Evolutionary conservation across 2,329 filamentous ascomycete species (phyloP).

Genomic region (Pestalotiopsis sp.): DNA sequence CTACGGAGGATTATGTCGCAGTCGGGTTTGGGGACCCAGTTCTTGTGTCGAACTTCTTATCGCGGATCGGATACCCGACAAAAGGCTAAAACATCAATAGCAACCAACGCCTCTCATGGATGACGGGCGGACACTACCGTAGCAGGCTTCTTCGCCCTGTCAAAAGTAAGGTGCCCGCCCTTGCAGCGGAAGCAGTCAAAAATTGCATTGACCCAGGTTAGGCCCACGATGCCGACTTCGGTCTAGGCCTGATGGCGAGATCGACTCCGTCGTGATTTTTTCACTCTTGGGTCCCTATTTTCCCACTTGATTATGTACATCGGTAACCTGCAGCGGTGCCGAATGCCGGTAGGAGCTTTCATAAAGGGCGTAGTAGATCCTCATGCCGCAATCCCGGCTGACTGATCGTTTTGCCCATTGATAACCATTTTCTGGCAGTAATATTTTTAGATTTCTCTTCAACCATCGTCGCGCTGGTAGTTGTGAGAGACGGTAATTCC

Average conservation of each 20-base stretch:
- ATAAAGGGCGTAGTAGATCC: background rate
- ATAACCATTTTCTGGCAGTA: background rate
- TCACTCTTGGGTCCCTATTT: background rate
- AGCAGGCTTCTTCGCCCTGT: too few relatives aligned
- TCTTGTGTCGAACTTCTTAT: background rate
- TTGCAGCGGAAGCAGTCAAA: background rate
- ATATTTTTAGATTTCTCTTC: background rate
- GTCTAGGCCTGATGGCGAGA: slow-evolving; percentile 7
- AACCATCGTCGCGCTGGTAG: background rate
- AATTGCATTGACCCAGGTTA: slow-evolving; percentile 2
- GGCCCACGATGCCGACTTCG: slow-evolving; percentile 15
- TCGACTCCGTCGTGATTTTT: background rate
- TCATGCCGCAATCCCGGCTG: background rate
- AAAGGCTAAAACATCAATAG: background rate
- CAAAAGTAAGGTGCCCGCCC: too few relatives aligned
- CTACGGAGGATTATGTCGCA: too few relatives aligned
- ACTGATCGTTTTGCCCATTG: background rate
- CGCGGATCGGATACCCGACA: background rate
- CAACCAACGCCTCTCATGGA: background rate
- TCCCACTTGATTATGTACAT: background rate
- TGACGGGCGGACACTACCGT: too few relatives aligned
- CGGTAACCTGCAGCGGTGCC: slow-evolving; percentile 1
- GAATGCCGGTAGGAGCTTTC: background rate
- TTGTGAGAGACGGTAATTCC: background rate
- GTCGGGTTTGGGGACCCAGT: too few relatives aligned